A percentile compares a stretch with the other conserved stretches of the same genome.
Evolutionary conservation across 345 rosid genomes (phyloP).

Genomic region (Geranium brycei): DNA sequence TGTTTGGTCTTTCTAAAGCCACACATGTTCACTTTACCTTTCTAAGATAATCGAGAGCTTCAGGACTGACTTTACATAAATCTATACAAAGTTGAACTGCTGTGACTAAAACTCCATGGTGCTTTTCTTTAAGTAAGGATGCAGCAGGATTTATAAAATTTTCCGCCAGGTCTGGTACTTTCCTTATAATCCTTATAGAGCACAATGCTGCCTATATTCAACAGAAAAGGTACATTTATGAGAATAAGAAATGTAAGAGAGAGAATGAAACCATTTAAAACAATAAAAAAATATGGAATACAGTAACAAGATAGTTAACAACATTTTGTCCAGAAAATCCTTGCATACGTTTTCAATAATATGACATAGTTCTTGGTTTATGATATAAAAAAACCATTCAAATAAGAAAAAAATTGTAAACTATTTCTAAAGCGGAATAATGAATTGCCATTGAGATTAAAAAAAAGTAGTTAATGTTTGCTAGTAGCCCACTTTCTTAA

Average conservation of each 20-base stretch:
- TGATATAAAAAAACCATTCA: not conserved
- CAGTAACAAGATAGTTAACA: not conserved
- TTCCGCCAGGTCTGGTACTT: constrained; percentile 97
- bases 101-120: constrained; percentile 93
- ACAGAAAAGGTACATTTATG: not conserved
- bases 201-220: constrained; percentile 81
- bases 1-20: constrained; percentile 3
- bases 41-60: constrained; percentile 75
- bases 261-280: not conserved
- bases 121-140: constrained; percentile 86
- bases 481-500: too few species aligned
- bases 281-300: too few species aligned
- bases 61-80: constrained; percentile 74
- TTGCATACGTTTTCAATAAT: not conserved
- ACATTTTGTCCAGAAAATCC: not conserved
- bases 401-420: too few species aligned
- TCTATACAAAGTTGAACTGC: constrained; percentile 95
- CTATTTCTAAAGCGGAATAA: not conserved
- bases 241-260: constrained; percentile 12
- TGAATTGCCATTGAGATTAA: not conserved
- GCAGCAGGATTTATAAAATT: constrained; percentile 88
- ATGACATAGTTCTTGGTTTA: not conserved
- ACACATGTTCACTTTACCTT: constrained; percentile 41
- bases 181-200: constrained; percentile 84
- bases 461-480: not conserved